Evolutionary conservation across 352 stramenopile genomes (phyloP), one percentile per base, ranked within the genome.

Genomic region (Chrysophaeum taylorii): DNA sequence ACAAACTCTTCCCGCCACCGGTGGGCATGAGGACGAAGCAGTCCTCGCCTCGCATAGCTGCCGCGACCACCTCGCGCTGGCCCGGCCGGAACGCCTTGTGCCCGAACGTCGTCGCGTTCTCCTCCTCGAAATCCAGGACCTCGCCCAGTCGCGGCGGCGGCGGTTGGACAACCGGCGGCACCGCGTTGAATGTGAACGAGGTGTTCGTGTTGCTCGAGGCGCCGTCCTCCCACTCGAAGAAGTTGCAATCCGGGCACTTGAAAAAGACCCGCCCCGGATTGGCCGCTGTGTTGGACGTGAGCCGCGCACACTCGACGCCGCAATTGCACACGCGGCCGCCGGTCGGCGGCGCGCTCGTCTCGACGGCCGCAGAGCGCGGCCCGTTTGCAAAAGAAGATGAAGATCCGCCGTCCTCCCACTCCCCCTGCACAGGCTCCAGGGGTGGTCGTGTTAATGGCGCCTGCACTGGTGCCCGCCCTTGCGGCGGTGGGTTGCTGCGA

Each of bases 21-120:
- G 95, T 99, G 14, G 94, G 95, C 94, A 99, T 99, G 14, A 99
- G 80, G 15, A 98, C 92, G 75, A 99, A 99, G 25, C 97, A 90
- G 79, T 99, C 96, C 25, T 84, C 79, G 14, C 89, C 82, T 57
- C 80, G 76, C 73, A 99, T 90, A 31, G 92, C 82, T 69, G 87
- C 82, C 68, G 94, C 82, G 57, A 99, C 90, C 54, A 97, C 88
- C 37, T 93, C 82, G 63, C 96, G 83, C 83, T 99, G 95, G 62
- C 94, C 94, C 16, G 85, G 81, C 38, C 94, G 90, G 79, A 98
- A 98, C 5, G 83, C 82, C 50, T 87, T 85, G 84, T 98, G 94
- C 27, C 93, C 93, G 82, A 98, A 99, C 37, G 96, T 81, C 36
- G 76, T 64, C 70, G 78, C 64, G 71, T 86, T 85, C 68, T 86